Conservation (phyloP, 2,329 filamentous ascomycete genomes). For the Geosmithia putterillii region DNA sequence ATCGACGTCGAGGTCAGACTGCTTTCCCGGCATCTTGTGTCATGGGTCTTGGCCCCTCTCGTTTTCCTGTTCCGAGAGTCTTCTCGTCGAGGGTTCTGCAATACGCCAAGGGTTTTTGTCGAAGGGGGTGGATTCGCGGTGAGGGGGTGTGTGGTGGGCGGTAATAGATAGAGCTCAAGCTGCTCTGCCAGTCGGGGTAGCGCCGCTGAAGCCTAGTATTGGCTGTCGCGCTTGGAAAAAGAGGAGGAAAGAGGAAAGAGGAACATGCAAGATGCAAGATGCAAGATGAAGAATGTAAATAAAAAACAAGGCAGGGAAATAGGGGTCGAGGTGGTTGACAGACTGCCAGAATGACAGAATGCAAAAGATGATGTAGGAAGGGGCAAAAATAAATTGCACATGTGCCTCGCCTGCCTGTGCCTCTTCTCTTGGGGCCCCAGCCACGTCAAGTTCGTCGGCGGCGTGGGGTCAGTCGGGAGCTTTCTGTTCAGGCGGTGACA, state of each 20-base stretch:
- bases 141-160: neutral
- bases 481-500: too few relatives aligned
- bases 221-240: too few relatives aligned
- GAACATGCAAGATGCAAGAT: neutral
- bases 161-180: neutral
- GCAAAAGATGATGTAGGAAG: neutral
- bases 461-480: too few relatives aligned
- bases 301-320: neutral
- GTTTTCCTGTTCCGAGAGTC: neutral
- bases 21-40: constrained; percentile 23
- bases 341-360: neutral
- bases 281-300: neutral
- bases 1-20: constrained; percentile 25
- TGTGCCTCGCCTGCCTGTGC: too few relatives aligned
- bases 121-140: neutral
- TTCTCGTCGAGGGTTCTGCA: too few relatives aligned
- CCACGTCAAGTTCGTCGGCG: neutral
- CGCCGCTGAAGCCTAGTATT: too few relatives aligned
- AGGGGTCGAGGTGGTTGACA: neutral
- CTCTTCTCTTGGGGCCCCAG: neutral
- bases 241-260: neutral
- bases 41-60: neutral
- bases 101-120: neutral
- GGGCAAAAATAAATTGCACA: neutral
- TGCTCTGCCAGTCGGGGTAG: too few relatives aligned